Conservation (phyloP, 2,329 filamentous ascomycete genomes). For the Talaromyces marneffei region DNA sequence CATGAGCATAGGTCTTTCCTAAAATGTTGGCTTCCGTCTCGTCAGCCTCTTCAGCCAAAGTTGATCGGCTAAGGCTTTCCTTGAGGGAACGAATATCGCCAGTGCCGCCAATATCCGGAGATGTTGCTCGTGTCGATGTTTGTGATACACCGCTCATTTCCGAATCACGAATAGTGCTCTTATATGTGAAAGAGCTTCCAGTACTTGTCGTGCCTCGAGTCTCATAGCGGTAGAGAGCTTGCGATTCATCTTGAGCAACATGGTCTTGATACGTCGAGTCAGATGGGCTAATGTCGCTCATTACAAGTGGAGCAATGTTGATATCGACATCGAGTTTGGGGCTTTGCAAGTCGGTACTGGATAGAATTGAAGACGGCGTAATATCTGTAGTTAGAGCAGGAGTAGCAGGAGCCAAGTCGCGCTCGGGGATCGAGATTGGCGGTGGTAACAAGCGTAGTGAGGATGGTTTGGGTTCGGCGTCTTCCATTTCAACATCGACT, state of each 20-base stretch:
- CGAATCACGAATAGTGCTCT: conserved; percentile 67
- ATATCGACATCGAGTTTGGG: conserved; percentile 25
- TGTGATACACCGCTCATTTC: conserved; percentile 74
- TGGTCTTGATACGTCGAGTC: conserved; percentile 32
- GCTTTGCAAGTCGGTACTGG: conserved; percentile 33
- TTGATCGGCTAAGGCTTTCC: conserved; percentile 60
- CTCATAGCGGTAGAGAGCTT: conserved; percentile 47
- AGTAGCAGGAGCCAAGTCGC: conserved; percentile 29
- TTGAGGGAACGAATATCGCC: conserved; percentile 60
- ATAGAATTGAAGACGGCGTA: conserved; percentile 39
- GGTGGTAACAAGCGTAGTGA: conserved; percentile 41
- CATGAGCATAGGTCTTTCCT: conserved; percentile 86
- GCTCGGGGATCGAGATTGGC: conserved; percentile 40
- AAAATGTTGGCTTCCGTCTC: conserved; percentile 78
- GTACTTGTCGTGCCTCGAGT: conserved; percentile 70
- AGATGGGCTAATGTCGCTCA: conserved; percentile 24
- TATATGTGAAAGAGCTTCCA: conserved; percentile 71
- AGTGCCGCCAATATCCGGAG: conserved; percentile 61
- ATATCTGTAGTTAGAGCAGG: conserved; percentile 33
- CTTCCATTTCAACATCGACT: conserved; percentile 16
- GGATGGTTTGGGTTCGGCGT: conserved; percentile 23
- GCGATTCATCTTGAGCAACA: conserved; percentile 27
- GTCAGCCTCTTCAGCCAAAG: conserved; percentile 66
- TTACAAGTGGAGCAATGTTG: conserved; percentile 22
- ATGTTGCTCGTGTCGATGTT: conserved; percentile 81